A percentile compares a stretch with the other conserved stretches of the same genome.
phyloP scores from a whole-genome alignment of 176 grass and related monocot genomes.

The Aechmea fasciata region DNA sequence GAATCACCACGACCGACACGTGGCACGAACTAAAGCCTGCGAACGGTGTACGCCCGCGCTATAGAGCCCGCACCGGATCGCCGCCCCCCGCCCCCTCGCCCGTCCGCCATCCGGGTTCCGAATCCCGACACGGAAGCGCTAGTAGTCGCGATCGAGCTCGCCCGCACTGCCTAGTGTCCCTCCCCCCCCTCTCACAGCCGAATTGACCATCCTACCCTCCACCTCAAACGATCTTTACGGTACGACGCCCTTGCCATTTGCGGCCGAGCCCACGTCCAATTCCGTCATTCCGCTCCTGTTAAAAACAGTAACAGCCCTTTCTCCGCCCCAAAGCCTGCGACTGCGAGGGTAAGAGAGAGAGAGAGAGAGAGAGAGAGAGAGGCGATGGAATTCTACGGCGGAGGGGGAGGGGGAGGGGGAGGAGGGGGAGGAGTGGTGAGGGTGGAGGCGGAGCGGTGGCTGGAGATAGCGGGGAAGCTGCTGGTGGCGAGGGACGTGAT shows the following conservation, averaged over 20 bases:
- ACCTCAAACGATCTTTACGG: too few species aligned
- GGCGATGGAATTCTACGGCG: too few species aligned
- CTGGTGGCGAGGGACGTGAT: conserved; percentile 6
- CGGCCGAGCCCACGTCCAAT: too few species aligned
- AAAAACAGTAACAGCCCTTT: too few species aligned
- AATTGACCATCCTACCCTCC: too few species aligned
- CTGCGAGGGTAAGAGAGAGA: too few species aligned
- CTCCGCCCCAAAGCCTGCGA: too few species aligned
- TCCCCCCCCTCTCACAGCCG: too few species aligned
- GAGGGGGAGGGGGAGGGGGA: too few species aligned
- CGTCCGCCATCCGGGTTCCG: not conserved
- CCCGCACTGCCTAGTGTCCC: not conserved
- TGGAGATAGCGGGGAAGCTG: conserved; percentile 12
- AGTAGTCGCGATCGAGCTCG: not conserved
- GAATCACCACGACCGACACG: not conserved
- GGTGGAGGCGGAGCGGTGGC: conserved; percentile 9
- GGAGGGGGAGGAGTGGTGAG: not conserved
- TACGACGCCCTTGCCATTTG: too few species aligned
- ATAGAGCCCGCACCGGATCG: not conserved
- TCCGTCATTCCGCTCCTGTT: too few species aligned
- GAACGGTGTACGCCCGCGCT: not conserved
- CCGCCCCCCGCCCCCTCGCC: not conserved
- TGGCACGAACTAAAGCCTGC: not conserved
- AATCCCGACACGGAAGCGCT: not conserved
- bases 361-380: too few species aligned